Evolutionary conservation across 768 basidiomycete species (phyloP).

Genomic region (Suillus placidus): DNA sequence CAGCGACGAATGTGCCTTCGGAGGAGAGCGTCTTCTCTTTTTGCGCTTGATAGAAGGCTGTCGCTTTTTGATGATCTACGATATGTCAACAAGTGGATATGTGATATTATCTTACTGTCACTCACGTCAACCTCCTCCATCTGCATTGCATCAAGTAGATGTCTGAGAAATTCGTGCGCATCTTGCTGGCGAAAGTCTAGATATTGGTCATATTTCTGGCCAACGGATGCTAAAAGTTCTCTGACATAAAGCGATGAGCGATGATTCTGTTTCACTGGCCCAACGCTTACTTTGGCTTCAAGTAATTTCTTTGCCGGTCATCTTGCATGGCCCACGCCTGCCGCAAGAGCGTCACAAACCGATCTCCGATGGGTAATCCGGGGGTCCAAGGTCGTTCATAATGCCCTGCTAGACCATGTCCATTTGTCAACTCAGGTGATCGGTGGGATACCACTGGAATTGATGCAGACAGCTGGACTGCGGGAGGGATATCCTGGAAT

Average conservation of each 20-base stretch:
- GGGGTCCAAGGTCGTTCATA: conserved; percentile 57
- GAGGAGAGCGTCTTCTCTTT: conserved; percentile 17
- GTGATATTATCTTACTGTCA: conserved; percentile 8
- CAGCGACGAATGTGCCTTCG: background rate
- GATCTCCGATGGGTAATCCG: conserved; percentile 71
- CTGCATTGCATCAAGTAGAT: conserved; percentile 86
- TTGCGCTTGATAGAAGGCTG: conserved; percentile 51
- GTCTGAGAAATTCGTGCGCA: conserved; percentile 90
- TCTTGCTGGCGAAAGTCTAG: conserved; percentile 95
- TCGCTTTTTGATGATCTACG: conserved; percentile 79
- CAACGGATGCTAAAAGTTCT: conserved; percentile 64
- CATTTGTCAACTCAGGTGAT: conserved; percentile 71
- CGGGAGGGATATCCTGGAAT: conserved; percentile 51
- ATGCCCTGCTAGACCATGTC: conserved; percentile 52
- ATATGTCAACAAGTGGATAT: conserved; percentile 5
- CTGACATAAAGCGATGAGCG: conserved; percentile 36
- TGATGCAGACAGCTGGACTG: conserved; percentile 42
- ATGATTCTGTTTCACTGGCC: conserved; percentile 3
- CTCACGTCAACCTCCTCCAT: conserved; percentile 93
- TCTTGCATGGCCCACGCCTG: conserved; percentile 68
- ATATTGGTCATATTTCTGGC: conserved; percentile 91
- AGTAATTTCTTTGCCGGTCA: conserved; percentile 47
- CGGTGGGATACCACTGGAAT: conserved; percentile 47
- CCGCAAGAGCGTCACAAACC: conserved; percentile 61
- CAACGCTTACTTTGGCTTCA: conserved; percentile 70